Percentiles rank a stretch among this genome's conserved stretches.
These are phyloP conservation scores for Coleophoma eucalyptorum DNA, from an alignment of 2,329 filamentous ascomycete genomes.

Conservation along the genomic window DNA sequence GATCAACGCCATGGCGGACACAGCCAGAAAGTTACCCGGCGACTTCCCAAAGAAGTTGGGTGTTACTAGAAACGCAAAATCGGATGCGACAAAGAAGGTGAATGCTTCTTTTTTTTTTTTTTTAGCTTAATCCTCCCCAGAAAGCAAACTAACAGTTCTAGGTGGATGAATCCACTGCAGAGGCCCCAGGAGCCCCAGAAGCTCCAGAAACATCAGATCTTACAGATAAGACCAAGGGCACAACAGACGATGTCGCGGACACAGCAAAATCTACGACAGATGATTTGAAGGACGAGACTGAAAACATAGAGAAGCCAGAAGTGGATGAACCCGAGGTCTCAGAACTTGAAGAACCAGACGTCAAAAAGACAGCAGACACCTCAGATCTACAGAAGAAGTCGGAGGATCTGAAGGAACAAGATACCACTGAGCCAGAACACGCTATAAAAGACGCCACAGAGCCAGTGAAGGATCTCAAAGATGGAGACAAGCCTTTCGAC, in stretches of 20 bases:
- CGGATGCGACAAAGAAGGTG: too few relatives aligned
- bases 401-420: conserved; percentile 4
- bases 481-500: conserved; percentile 27
- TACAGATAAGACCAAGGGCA: neutral
- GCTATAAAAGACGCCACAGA: too few relatives aligned
- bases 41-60: conserved; percentile 9
- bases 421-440: conserved; percentile 9
- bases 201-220: too few relatives aligned
- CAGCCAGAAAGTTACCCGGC: conserved; percentile 6
- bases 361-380: too few relatives aligned
- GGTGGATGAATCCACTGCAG: too few relatives aligned
- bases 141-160: too few relatives aligned
- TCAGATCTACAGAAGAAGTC: too few relatives aligned
- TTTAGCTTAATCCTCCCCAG: too few relatives aligned
- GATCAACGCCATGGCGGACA: conserved; percentile 14
- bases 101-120: too few relatives aligned
- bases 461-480: conserved; percentile 26
- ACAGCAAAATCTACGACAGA: conserved; percentile 4
- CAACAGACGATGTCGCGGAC: neutral
- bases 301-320: conserved; percentile 2
- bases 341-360: neutral
- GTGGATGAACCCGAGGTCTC: neutral
- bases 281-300: conserved; percentile 2
- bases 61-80: too few relatives aligned
- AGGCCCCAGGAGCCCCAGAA: too few relatives aligned